Evolutionary conservation across 2,329 filamentous ascomycete species (phyloP).

Genomic region (Penicillium oxalicum): DNA sequence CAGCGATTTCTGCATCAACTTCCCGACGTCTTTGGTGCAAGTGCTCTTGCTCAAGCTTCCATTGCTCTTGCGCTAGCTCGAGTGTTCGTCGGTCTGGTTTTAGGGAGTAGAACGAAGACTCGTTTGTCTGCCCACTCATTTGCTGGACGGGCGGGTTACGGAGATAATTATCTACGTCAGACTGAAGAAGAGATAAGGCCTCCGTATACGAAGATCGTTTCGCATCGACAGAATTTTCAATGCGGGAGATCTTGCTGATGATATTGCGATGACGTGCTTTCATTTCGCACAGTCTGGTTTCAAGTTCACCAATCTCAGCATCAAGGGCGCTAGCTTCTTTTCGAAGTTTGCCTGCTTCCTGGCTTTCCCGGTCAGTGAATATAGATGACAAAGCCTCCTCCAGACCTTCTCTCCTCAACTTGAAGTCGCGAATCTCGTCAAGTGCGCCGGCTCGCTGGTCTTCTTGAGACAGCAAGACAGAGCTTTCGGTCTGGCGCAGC

Average conservation of each 20-base stretch:
- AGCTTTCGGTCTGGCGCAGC: slow-evolving; percentile 53
- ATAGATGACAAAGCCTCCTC: slow-evolving; percentile 48
- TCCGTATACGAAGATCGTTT: slow-evolving; percentile 54
- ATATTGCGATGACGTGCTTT: slow-evolving; percentile 50
- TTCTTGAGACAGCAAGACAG: slow-evolving; percentile 43
- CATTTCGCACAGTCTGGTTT: slow-evolving; percentile 51
- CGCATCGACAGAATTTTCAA: slow-evolving; percentile 54
- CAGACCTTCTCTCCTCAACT: slow-evolving; percentile 45
- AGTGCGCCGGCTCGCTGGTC: slow-evolving; percentile 44
- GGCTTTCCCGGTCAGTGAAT: slow-evolving; percentile 41
- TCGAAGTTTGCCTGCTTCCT: slow-evolving; percentile 42
- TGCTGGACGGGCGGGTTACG: slow-evolving; percentile 41
- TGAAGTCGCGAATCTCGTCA: slow-evolving; percentile 47
- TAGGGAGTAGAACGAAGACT: slow-evolving; percentile 45
- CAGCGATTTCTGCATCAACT: slow-evolving; percentile 50
- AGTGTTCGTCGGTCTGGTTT: slow-evolving; percentile 54
- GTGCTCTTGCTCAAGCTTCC: slow-evolving; percentile 45
- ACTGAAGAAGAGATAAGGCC: slow-evolving; percentile 51
- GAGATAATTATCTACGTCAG: slow-evolving; percentile 50
- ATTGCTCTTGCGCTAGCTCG: slow-evolving; percentile 55
- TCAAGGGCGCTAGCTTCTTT: slow-evolving; percentile 49
- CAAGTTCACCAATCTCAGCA: slow-evolving; percentile 52
- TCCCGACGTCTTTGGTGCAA: slow-evolving; percentile 41
- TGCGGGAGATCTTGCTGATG: slow-evolving; percentile 46
- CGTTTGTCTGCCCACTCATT: slow-evolving; percentile 22